A percentile compares a stretch with the other conserved stretches of the same genome.
Evolutionary conservation across 208 protist genomes (phyloP).

Genomic region (Leishmania martiniquensis): DNA sequence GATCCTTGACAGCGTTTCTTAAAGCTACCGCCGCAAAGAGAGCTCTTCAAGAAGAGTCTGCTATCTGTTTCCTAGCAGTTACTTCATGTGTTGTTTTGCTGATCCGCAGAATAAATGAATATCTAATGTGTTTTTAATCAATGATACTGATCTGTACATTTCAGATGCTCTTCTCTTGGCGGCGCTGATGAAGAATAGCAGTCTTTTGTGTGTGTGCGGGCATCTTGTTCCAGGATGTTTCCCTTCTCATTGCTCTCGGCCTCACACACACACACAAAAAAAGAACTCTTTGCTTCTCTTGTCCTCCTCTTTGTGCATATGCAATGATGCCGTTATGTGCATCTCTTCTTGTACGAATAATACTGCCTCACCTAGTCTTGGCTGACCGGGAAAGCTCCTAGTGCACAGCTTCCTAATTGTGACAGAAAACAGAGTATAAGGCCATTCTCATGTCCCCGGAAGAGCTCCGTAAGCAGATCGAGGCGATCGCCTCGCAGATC

Average conservation of each 20-base stretch:
- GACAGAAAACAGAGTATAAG: neutral
- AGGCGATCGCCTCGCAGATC: constrained; percentile 76
- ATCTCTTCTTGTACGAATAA: neutral
- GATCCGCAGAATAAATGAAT: neutral
- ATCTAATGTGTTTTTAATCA: neutral
- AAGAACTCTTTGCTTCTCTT: neutral
- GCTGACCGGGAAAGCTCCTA: neutral
- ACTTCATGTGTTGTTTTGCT: neutral
- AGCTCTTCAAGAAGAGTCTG: neutral
- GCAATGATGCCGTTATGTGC: neutral
- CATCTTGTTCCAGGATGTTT: no score
- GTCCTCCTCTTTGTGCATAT: neutral
- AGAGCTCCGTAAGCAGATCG: constrained; percentile 72
- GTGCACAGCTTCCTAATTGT: neutral
- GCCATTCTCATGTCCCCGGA: constrained; percentile 41
- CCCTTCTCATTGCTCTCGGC: no score
- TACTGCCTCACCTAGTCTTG: neutral
- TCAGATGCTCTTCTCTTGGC: neutral
- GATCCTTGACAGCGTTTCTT: neutral
- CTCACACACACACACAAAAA: neutral
- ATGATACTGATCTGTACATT: neutral
- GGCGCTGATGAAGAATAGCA: no score
- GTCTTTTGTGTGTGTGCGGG: neutral
- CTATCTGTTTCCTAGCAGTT: neutral
- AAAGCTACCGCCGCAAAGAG: neutral